phyloP scores from a whole-genome alignment of 2,329 filamentous ascomycete genomes.

The Ophiostoma sp. region DNA sequence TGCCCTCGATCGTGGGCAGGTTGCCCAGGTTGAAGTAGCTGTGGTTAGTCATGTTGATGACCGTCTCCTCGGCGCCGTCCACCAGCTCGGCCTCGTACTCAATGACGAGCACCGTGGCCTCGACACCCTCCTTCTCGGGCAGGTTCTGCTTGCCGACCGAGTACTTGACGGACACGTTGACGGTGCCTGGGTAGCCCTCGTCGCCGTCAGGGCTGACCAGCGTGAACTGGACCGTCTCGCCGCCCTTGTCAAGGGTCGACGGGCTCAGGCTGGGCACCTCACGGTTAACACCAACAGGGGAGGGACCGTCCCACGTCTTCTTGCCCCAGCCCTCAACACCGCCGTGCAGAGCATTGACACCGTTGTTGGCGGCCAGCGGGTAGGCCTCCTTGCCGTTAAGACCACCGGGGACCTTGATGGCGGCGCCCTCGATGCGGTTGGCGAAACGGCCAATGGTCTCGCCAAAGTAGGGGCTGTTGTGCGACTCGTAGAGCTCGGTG shows the following conservation, averaged over 20 bases:
- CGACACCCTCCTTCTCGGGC: slow-evolving; percentile 50
- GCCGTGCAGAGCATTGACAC: slow-evolving; percentile 73
- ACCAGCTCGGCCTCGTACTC: slow-evolving; percentile 88
- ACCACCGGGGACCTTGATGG: slow-evolving; percentile 54
- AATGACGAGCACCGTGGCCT: slow-evolving; percentile 72
- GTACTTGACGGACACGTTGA: slow-evolving; percentile 77
- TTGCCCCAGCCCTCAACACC: slow-evolving; percentile 79
- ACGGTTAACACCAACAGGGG: slow-evolving; percentile 51
- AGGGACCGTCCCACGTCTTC: slow-evolving; percentile 72
- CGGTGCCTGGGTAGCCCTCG: slow-evolving; percentile 84
- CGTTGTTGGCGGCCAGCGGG: slow-evolving; percentile 72
- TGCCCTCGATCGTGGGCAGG: slow-evolving; percentile 54
- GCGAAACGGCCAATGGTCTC: slow-evolving; percentile 86
- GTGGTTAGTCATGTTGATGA: slow-evolving; percentile 92
- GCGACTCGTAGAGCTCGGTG: slow-evolving; percentile 69
- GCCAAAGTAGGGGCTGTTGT: slow-evolving; percentile 82
- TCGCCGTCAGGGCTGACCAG: slow-evolving; percentile 76
- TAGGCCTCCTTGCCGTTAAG: slow-evolving; percentile 71
- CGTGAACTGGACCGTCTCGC: slow-evolving; percentile 66
- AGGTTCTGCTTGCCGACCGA: slow-evolving; percentile 67
- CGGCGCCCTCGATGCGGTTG: slow-evolving; percentile 75
- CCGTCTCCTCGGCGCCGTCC: slow-evolving; percentile 80
- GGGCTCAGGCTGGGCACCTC: slow-evolving; percentile 51
- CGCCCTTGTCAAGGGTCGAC: slow-evolving; percentile 55
- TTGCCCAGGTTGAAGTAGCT: slow-evolving; percentile 65